Percentiles rank a stretch among this genome's conserved stretches.
Conservation (phyloP, 2,329 filamentous ascomycete species). For the Epichloe sibirici region DNA sequence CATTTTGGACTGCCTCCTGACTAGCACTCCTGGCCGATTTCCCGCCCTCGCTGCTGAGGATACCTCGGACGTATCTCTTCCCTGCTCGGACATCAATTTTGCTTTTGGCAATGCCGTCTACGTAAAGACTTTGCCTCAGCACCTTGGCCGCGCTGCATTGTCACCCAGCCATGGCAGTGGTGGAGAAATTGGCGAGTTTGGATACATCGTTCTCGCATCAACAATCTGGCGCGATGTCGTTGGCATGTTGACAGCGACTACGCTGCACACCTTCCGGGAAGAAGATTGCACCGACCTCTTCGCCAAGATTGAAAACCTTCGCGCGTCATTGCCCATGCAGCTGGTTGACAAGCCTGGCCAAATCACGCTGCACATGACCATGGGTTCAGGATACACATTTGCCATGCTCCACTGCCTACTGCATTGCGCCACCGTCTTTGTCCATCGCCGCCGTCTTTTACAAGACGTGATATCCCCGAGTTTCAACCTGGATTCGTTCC, state of each 20-base stretch:
- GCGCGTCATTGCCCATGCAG: constrained; percentile 43
- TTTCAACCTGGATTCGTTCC: constrained; percentile 43
- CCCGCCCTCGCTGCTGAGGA: constrained; percentile 43
- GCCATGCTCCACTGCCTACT: constrained; percentile 51
- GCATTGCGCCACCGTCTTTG: constrained; percentile 48
- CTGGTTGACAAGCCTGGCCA: constrained; percentile 49
- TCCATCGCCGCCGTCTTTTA: constrained; percentile 46
- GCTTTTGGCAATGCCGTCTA: constrained; percentile 48
- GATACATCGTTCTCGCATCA: constrained; percentile 47
- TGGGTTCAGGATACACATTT: constrained; percentile 51
- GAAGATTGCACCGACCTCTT: constrained; percentile 39
- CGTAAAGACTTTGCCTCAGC: constrained; percentile 40
- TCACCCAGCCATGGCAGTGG: constrained; percentile 25
- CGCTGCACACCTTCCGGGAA: constrained; percentile 40
- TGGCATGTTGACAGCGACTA: constrained; percentile 45
- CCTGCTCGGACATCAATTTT: constrained; percentile 50
- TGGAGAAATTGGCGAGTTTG: constrained; percentile 48
- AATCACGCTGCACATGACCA: constrained; percentile 50
- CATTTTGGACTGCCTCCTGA: constrained; percentile 49
- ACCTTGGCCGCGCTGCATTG: constrained; percentile 24
- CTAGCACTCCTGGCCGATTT: constrained; percentile 47
- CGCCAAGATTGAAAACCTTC: constrained; percentile 41
- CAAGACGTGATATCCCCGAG: constrained; percentile 41
- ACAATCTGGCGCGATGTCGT: constrained; percentile 51
- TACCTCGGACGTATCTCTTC: constrained; percentile 42